Base-by-base conservation (phyloP, 345 rosid genomes). In the Salix udensis region DNA sequence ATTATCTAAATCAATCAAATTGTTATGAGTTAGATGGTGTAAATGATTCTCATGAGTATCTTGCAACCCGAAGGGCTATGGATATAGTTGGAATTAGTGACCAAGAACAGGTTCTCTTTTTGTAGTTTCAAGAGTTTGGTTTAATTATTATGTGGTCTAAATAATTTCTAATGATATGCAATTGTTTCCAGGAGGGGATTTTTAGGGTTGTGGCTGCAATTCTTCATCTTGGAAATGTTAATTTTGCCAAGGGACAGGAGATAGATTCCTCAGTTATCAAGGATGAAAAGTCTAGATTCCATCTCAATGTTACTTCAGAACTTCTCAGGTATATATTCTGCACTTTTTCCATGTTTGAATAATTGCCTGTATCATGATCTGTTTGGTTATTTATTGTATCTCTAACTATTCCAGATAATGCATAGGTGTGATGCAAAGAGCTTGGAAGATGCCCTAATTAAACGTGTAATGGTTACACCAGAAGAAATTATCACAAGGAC, bases 391-490 rank as follows among this genome's bases (percentile, higher is more conserved):
- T 11, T 5, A 4, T 6, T 19, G 40, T 26, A 30, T 36, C 23
- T 48, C 24, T 12, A 14, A n/a, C 30, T 58, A 6, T 58, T 31
- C 24, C 11, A 48, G 23, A 18, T 72, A 34, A 39, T 36, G 65
- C 50, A 15, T 74, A 94, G 98, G 84, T 94, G 98, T 68, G 86
- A 94, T 86, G 87, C 86, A 73, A 89, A 84, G 87, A 89, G 86
- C 84, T 85, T 94, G 89, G 98, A 94, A 87, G 89, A 88, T 88
- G 97, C 98, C 44, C 73, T 94, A 79, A 91, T 94, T 81, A 88
- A 90, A 86, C 98, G 98, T 87, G 97, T 90, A 61, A 94, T 94
- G 94, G 97, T 94, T 82, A 94, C 98, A 65, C 98, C 98, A 67
- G 98, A 94, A 83, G 98, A 94, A 88, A 85, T 92, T 83, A 94